Percentiles rank a stretch among this genome's conserved stretches.
Conservation (phyloP, 2,329 filamentous ascomycete species). For the Paraconiothyrium sp. region DNA sequence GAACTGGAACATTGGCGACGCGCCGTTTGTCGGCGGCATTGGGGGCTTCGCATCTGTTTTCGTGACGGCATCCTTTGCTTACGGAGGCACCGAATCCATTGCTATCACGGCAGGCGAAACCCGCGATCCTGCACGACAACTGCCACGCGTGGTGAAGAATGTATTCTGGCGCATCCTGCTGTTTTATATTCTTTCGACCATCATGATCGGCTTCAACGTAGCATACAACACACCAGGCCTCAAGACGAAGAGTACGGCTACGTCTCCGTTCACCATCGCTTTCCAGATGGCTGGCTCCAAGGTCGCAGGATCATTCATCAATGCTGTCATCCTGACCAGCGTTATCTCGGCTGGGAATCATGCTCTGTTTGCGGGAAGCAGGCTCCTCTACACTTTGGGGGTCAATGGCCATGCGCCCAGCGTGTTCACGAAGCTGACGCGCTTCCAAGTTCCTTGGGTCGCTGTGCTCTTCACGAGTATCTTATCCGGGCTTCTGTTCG, state of each 20-base stretch:
- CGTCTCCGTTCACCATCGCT: conserved; percentile 73
- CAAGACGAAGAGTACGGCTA: conserved; percentile 46
- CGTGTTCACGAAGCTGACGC: conserved; percentile 67
- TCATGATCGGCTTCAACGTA: conserved; percentile 56
- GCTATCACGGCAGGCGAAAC: conserved; percentile 82
- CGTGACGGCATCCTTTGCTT: conserved; percentile 77
- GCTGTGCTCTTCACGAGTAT: conserved; percentile 47
- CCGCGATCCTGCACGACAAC: conserved; percentile 79
- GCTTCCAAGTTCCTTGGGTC: conserved; percentile 53
- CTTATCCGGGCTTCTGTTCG: conserved; percentile 52
- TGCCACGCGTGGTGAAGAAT: conserved; percentile 89
- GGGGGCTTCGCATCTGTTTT: conserved; percentile 74
- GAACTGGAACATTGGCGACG: conserved; percentile 74
- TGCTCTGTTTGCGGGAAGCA: conserved; percentile 63
- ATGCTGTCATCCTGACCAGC: conserved; percentile 70
- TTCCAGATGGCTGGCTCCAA: conserved; percentile 69
- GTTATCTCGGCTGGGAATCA: conserved; percentile 68
- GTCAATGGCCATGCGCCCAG: conserved; percentile 72
- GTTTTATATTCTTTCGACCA: conserved; percentile 55
- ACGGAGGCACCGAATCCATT: conserved; percentile 78
- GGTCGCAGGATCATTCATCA: conserved; percentile 70
- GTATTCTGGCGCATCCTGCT: conserved; percentile 70
- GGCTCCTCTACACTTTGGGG: conserved; percentile 65
- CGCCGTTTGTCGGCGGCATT: conserved; percentile 47
- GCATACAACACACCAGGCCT: conserved; percentile 49